Evolutionary conservation across 2,329 filamentous ascomycete species (phyloP), one percentile per base, ranked within the genome.

Genomic region (Xylaria sp.): DNA sequence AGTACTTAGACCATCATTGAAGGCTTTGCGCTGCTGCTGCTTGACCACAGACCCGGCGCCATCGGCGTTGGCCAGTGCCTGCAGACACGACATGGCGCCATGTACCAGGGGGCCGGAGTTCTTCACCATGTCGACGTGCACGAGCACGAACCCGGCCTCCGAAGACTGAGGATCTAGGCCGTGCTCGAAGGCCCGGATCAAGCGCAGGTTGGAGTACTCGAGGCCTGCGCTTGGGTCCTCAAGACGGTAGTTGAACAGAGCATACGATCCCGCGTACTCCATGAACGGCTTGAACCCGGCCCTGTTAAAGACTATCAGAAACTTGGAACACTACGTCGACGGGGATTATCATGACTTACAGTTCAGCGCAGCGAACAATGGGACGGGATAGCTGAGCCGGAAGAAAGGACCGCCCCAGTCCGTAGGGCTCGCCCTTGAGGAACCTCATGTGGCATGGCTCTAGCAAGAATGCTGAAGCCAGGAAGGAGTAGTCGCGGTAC

Each of bases 101-200:
- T 84, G 81, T 43, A 97, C 86, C 1, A 97, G 79, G 1, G 85
- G 83, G 0, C 88, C 88, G 0, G 92, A 92, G 72, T 96, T 86
- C 69, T 87, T 87, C 45, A 96, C 93, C 92, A 97, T 97, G 73
- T 95, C 91, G 47, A 97, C 87, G 72, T 97, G 93, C 4, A 94
- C 92, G 11, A 97, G 83, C n/a, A 97, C 91, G 70, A 97, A 97
- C 45, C 93, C 93, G 1, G 93, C 93, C 72, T 97, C 93, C 7
- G 92, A 96, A 2, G 91, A 95, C 26, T 81, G 82, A 0, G 90
- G 90, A 70, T 97, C 90, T 7, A 96, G 85, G 13, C 93, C 93
- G 65, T 88, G 84, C 74, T 97, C 92, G 66, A 97, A 97, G 20
- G 91, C 93, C 34, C 93, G 90, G 68, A 97, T 87, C 26, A 97